These are phyloP conservation scores for Casuarina glauca DNA, from an alignment of 306 rosid genomes.

Conservation along the genomic window DNA sequence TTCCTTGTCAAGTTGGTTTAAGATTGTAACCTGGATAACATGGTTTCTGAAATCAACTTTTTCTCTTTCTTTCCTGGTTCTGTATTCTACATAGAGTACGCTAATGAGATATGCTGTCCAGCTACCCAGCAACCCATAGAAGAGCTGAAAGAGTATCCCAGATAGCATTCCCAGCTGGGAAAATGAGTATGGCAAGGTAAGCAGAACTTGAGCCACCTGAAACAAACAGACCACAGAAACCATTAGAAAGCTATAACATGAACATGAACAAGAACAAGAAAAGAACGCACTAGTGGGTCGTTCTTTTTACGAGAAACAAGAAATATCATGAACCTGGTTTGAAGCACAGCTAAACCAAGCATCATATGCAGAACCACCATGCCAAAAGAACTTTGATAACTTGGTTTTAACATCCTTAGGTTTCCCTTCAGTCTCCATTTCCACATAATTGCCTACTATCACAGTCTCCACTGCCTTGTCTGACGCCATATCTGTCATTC, in stretches of 20 bases:
- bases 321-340: constrained; percentile 61
- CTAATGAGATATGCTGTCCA: constrained; percentile 99
- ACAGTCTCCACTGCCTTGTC: constrained; percentile 76
- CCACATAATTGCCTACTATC: constrained; percentile 81
- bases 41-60: constrained; percentile 95
- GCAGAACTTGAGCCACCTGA: constrained; percentile 98
- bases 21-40: constrained; percentile 68
- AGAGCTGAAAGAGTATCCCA: constrained; percentile 86
- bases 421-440: constrained; percentile 87
- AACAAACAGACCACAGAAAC: background rate
- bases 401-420: constrained; percentile 50
- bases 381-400: constrained; percentile 81
- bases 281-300: background rate
- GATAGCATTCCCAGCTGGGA: constrained; percentile 96
- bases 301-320: background rate
- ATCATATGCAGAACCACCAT: constrained; percentile 95
- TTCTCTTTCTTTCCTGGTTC: constrained; percentile 96
- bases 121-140: constrained; percentile 87
- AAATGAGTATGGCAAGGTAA: constrained; percentile 92
- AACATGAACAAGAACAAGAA: background rate
- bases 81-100: constrained; percentile 82
- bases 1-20: background rate
- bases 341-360: constrained; percentile 99
- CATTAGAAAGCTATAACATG: background rate
- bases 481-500: constrained; percentile 36